Conservation (phyloP, 139 green algal genomes). For the Tetratostichococcus sp. region DNA sequence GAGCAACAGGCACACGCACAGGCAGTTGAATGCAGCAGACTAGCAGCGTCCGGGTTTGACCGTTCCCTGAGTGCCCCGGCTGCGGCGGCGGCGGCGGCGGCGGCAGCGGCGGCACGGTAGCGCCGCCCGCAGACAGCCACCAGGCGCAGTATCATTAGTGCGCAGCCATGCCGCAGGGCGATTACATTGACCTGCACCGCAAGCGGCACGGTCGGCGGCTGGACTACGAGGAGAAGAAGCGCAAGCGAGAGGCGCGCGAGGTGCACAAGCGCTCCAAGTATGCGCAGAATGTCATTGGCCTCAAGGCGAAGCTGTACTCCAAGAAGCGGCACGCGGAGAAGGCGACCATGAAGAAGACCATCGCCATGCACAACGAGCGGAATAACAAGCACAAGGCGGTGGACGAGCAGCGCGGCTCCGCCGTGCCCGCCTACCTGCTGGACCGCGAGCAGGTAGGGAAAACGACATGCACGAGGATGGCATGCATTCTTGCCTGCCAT, state of each 20-base stretch:
- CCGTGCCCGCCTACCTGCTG: conserved; percentile 96
- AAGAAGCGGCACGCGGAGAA: conserved; percentile 98
- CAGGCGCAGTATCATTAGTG: too few relatives aligned
- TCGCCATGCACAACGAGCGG: conserved; percentile 95
- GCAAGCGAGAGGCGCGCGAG: conserved; percentile 91
- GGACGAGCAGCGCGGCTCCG: conserved; percentile 77
- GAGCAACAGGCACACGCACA: too few relatives aligned
- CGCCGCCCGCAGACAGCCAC: too few relatives aligned
- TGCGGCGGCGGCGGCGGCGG: too few relatives aligned
- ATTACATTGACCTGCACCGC: conserved; percentile 96
- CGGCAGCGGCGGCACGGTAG: too few relatives aligned
- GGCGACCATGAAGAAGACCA: conserved; percentile 97
- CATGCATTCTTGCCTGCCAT: too few relatives aligned
- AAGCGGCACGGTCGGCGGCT: conserved; percentile 89
- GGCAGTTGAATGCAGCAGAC: too few relatives aligned
- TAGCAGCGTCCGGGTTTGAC: too few relatives aligned
- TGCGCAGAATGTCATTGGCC: conserved; percentile 80
- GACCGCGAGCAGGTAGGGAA: conserved; percentile 88
- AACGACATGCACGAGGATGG: too few relatives aligned
- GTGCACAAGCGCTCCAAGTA: conserved; percentile 84
- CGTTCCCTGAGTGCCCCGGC: too few relatives aligned
- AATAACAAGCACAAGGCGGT: conserved; percentile 91
- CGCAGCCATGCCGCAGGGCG: conserved; percentile 85
- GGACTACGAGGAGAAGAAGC: conserved; percentile 87
- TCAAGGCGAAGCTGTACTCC: conserved; percentile 97